These are phyloP conservation scores for Ciborinia camelliae DNA, from an alignment of 2,329 filamentous ascomycete species.

Conservation along the genomic window DNA sequence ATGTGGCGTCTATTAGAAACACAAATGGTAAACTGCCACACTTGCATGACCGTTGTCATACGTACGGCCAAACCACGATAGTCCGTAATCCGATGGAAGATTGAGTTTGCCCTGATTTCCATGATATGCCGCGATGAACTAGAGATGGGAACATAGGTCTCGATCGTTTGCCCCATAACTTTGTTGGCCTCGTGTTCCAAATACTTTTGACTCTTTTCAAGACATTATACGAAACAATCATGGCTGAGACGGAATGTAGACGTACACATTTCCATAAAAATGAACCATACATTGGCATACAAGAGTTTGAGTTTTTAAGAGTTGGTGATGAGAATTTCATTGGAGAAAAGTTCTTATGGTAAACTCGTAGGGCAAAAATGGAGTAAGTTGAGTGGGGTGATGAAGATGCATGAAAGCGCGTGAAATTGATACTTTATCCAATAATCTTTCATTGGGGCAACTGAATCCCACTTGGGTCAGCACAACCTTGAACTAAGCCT, in stretches of 20 bases:
- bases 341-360: neutral
- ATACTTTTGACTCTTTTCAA: neutral
- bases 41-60: slow-evolving; percentile 17
- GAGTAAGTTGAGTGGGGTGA: slow-evolving; percentile 16
- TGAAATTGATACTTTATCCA: slow-evolving; percentile 8
- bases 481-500: slow-evolving; percentile 10
- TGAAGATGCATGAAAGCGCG: slow-evolving; percentile 16
- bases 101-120: slow-evolving; percentile 10
- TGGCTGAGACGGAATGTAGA: slow-evolving; percentile 2
- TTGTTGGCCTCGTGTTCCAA: slow-evolving; percentile 7
- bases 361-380: neutral
- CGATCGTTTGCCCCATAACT: neutral
- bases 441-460: neutral
- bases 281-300: neutral
- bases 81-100: neutral
- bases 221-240: slow-evolving; percentile 9
- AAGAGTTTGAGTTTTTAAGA: neutral
- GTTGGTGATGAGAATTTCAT: neutral
- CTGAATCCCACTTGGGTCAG: slow-evolving; percentile 14
- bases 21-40: slow-evolving; percentile 19
- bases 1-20: neutral
- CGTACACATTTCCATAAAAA: slow-evolving; percentile 4
- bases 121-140: neutral
- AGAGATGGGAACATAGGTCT: neutral
- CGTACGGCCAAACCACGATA: neutral